These are phyloP conservation scores for Dryas alaskensis DNA, from an alignment of 306 rosid genomes.

Conservation along the genomic window DNA sequence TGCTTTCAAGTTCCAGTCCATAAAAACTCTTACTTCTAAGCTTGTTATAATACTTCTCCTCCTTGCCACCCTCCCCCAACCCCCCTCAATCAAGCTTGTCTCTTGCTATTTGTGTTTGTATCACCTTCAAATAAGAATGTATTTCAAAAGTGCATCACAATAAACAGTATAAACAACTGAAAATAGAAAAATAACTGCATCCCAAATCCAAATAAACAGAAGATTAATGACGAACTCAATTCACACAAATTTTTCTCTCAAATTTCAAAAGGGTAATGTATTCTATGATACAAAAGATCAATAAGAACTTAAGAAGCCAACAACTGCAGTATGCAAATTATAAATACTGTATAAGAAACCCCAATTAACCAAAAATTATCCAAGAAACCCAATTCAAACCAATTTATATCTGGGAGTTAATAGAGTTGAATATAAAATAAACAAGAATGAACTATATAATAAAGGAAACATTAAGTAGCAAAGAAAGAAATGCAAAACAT, in stretches of 20 bases:
- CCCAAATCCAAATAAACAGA: constrained; percentile 5
- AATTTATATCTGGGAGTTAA: neutral
- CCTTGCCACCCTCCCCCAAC: neutral
- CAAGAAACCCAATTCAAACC: neutral
- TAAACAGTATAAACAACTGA: neutral
- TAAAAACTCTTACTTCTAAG: constrained; percentile 35
- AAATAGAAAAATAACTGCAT: neutral
- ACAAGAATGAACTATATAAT: neutral
- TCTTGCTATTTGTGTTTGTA: constrained; percentile 6
- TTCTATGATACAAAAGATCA: neutral
- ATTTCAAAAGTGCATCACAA: constrained; percentile 25
- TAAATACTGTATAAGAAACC: neutral
- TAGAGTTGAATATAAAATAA: neutral
- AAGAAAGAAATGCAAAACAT: constrained; percentile 2
- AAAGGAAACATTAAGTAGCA: neutral
- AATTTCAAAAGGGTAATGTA: constrained; percentile 10
- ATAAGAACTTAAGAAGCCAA: constrained; percentile 5
- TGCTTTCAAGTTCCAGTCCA: constrained; percentile 93
- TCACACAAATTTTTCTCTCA: neutral
- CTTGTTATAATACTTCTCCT: neutral
- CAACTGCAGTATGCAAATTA: constrained; percentile 2
- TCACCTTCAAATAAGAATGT: constrained; percentile 27
- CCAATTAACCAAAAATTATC: neutral
- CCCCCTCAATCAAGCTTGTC: constrained; percentile 25
- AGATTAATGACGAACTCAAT: neutral